phyloP scores from a whole-genome alignment of 805 yeast genomes.

The Lipomyces sp. region DNA sequence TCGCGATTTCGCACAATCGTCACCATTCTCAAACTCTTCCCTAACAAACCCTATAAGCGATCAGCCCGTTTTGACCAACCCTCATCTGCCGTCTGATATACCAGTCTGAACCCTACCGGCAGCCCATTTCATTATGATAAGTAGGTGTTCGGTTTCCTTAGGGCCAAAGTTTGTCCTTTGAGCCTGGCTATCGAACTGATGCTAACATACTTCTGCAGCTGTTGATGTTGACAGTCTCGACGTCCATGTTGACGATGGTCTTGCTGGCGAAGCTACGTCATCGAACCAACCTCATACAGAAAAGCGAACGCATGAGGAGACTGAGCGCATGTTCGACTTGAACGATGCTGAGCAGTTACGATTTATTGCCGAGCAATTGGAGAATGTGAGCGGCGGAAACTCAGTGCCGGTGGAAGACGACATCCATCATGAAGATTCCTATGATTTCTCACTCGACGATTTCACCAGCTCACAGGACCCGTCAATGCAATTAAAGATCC shows the following conservation, averaged over 20 bases:
- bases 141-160: not conserved
- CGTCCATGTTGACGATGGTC: constrained; percentile 4
- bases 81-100: not conserved
- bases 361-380: constrained; percentile 42
- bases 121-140: not conserved
- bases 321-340: constrained; percentile 30
- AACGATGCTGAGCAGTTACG: constrained; percentile 42
- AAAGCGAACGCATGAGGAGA: constrained; percentile 8
- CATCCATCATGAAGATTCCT: constrained; percentile 8
- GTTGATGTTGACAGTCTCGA: constrained; percentile 12
- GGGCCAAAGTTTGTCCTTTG: not conserved
- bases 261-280: not conserved
- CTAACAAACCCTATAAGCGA: not conserved
- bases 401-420: constrained; percentile 10
- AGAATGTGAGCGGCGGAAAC: constrained; percentile 50
- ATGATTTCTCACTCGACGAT: constrained; percentile 21
- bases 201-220: constrained; percentile 7
- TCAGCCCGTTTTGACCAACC: constrained; percentile 2
- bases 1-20: not conserved
- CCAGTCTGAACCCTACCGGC: not conserved
- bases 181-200: not conserved
- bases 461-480: constrained; percentile 24
- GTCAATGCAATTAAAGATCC: constrained; percentile 24
- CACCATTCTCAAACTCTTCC: not conserved
- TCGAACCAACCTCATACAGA: not conserved